These are phyloP conservation scores for Cardamine resedifolia DNA, from an alignment of 345 rosid genomes.

Conservation along the genomic window DNA sequence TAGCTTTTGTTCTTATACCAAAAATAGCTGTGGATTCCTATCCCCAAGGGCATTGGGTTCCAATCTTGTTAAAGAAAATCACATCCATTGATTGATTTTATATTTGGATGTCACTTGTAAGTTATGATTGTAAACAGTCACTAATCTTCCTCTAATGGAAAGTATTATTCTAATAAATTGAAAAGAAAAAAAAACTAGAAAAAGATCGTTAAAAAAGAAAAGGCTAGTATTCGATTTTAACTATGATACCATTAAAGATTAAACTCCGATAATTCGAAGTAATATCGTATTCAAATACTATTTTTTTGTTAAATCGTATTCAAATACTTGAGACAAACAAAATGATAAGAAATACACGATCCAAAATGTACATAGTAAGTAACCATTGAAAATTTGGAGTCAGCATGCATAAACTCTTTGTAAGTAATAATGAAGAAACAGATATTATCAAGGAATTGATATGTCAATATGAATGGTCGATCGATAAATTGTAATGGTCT, in stretches of 20 bases:
- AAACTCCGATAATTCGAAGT: background rate
- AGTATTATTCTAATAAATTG: background rate
- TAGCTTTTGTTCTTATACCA: background rate
- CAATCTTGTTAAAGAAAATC: conserved; percentile 16
- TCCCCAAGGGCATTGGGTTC: conserved; percentile 13
- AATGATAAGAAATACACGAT: background rate
- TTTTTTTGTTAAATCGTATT: no score
- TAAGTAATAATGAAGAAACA: conserved; percentile 26
- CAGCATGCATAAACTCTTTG: conserved; percentile 7
- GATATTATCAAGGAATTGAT: conserved; percentile 19
- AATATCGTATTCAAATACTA: no score
- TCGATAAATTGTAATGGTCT: conserved; percentile 26
- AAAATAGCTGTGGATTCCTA: conserved; percentile 6
- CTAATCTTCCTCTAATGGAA: background rate
- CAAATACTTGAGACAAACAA: background rate
- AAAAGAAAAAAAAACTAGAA: no score
- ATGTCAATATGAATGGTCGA: conserved; percentile 34
- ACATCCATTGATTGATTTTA: conserved; percentile 6
- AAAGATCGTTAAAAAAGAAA: no score
- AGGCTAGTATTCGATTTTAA: background rate
- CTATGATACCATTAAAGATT: background rate
- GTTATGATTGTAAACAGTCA: background rate
- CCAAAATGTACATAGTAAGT: background rate
- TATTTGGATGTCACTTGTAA: background rate
- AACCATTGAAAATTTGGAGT: background rate